Percentiles rank a stretch among this genome's conserved stretches.
Evolutionary conservation across 441 rosid species (phyloP).

Genomic region (Syzygium syzygioides): DNA sequence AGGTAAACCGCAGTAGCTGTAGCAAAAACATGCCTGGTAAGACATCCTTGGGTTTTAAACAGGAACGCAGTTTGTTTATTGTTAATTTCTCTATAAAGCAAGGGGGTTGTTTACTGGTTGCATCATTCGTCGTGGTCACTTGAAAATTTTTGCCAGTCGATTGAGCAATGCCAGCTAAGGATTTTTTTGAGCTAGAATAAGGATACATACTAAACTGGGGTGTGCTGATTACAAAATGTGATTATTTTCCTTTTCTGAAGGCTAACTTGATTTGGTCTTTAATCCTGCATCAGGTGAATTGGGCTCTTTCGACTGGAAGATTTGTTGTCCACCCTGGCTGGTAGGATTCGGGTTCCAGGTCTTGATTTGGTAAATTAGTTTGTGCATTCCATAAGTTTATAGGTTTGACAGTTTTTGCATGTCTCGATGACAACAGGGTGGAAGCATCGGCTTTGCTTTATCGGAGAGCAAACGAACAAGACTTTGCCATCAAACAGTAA

Average conservation of each 20-base stretch:
- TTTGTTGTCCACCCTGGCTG: constrained; percentile 95
- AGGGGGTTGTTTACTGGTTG: not conserved
- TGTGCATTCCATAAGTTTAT: not conserved
- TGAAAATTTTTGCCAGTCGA: not conserved
- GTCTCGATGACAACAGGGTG: constrained; percentile 54
- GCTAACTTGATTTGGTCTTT: constrained; percentile 1
- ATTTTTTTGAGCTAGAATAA: not conserved
- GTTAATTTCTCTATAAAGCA: not conserved
- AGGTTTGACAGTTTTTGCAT: constrained; percentile 7
- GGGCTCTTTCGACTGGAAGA: constrained; percentile 75
- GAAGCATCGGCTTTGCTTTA: constrained; percentile 98
- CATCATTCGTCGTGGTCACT: not conserved
- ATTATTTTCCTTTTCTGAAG: not conserved
- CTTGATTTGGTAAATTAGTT: not conserved
- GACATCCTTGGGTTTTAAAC: not conserved
- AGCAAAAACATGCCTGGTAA: not conserved
- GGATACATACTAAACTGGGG: not conserved
- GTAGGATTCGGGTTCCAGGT: constrained; percentile 37
- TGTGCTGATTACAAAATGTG: not conserved
- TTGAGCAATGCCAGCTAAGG: not conserved
- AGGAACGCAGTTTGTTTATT: not conserved
- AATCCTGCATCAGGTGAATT: constrained; percentile 70
- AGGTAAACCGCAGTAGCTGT: not conserved
- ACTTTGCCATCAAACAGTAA: constrained; percentile 79
- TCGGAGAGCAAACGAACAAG: constrained; percentile 84